These are phyloP conservation scores for Cydonia oblonga DNA, from an alignment of 331 rosid species.

Conservation along the genomic window DNA sequence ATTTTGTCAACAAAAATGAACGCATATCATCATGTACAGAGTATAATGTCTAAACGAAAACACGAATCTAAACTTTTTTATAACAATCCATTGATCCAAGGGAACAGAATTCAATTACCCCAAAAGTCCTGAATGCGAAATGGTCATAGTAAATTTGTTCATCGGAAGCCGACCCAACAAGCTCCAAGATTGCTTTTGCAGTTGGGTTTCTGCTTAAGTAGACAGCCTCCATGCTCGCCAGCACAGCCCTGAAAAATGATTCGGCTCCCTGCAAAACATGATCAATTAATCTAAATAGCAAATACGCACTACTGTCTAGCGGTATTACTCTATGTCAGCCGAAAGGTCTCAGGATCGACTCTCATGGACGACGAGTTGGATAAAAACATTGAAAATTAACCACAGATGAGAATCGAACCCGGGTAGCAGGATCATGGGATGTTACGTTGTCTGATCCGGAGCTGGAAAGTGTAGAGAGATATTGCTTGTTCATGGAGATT, in stretches of 20 bases:
- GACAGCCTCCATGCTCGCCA: constrained; percentile 65
- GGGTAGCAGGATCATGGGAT: constrained; percentile 22
- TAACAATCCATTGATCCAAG: not conserved
- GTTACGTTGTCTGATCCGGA: constrained; percentile 18
- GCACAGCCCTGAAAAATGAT: constrained; percentile 55
- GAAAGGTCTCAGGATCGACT: not conserved
- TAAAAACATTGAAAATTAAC: not conserved
- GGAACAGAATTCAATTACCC: constrained; percentile 33
- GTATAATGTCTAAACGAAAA: not conserved
- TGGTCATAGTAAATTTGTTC: constrained; percentile 66
- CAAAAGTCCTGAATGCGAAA: constrained; percentile 87
- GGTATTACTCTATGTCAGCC: too few relatives aligned
- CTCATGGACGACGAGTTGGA: too few relatives aligned
- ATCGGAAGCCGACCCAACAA: constrained; percentile 49
- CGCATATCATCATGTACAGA: not conserved
- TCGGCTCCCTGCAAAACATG: constrained; percentile 47
- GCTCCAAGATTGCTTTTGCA: constrained; percentile 74
- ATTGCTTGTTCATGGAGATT: constrained; percentile 13
- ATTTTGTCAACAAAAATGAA: not conserved
- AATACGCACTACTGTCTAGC: not conserved
- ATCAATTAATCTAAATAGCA: not conserved
- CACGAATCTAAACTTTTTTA: not conserved
- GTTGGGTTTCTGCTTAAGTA: constrained; percentile 83
- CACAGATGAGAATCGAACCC: constrained; percentile 20
- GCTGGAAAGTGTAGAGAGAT: constrained; percentile 17